Conservation (phyloP, 352 stramenopile genomes). For the Stephanocyclus meneghinianus region DNA sequence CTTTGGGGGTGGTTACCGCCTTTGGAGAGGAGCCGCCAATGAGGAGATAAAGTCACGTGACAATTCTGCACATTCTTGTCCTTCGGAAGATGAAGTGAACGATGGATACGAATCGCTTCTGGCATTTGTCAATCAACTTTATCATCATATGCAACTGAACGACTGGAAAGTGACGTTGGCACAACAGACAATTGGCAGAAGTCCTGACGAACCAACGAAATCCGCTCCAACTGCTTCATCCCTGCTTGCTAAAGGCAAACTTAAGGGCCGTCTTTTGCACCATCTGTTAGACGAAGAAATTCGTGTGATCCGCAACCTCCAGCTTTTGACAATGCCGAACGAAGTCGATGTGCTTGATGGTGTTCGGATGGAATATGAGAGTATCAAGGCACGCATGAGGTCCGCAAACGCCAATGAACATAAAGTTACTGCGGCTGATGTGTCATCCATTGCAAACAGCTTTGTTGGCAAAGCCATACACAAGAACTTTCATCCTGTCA, state of each 20-base stretch:
- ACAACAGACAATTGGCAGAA: constrained; percentile 66
- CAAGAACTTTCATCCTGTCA: constrained; percentile 75
- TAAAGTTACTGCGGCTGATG: constrained; percentile 30
- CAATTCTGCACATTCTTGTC: constrained; percentile 6
- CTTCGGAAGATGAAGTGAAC: background rate
- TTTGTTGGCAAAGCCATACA: constrained; percentile 70
- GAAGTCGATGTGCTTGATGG: constrained; percentile 58
- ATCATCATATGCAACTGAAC: constrained; percentile 47
- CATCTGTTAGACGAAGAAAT: constrained; percentile 68
- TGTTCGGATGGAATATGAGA: constrained; percentile 56
- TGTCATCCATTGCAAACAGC: constrained; percentile 58
- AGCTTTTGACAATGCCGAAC: constrained; percentile 61
- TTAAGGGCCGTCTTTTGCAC: constrained; percentile 55
- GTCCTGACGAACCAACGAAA: constrained; percentile 23
- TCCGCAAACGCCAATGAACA: background rate
- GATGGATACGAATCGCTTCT: constrained; percentile 57
- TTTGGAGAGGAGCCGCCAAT: background rate
- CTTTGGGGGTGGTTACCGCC: constrained; percentile 36
- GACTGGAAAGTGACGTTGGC: constrained; percentile 76
- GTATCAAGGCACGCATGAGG: constrained; percentile 23
- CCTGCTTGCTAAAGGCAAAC: constrained; percentile 57
- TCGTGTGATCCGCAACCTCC: constrained; percentile 63
- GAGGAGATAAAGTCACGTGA: background rate
- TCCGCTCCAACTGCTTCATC: constrained; percentile 53
- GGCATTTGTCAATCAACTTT: constrained; percentile 53